A percentile compares a stretch with the other conserved stretches of the same genome.
phyloP scores from a whole-genome alignment of 2,329 filamentous ascomycete genomes.

The Xylaria sp. region DNA sequence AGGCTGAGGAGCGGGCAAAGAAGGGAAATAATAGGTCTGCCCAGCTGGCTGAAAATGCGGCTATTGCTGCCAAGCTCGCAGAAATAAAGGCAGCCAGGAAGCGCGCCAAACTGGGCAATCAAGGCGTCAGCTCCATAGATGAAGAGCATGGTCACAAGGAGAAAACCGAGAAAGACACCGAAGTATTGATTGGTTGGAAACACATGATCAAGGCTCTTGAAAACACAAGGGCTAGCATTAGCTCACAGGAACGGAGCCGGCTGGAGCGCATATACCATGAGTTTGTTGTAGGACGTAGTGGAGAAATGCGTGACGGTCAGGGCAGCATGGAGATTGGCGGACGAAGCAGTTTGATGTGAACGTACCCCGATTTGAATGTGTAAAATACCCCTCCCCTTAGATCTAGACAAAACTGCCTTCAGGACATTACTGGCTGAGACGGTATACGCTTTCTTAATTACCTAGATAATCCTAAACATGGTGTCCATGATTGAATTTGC shows the following conservation, averaged over 20 bases:
- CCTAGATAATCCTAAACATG: too few relatives aligned
- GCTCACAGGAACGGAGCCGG: constrained; percentile 76
- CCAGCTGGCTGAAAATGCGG: constrained; percentile 77
- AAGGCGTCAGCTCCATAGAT: constrained; percentile 43
- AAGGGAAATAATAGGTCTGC: constrained; percentile 62
- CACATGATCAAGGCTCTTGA: constrained; percentile 83
- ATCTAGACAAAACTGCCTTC: not conserved
- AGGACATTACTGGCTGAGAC: not conserved
- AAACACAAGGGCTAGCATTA: constrained; percentile 84
- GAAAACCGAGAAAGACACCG: constrained; percentile 60
- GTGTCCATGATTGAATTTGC: not conserved
- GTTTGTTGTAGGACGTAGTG: constrained; percentile 91
- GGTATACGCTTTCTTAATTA: not conserved
- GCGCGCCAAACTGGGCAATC: constrained; percentile 65
- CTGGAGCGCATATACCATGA: constrained; percentile 87
- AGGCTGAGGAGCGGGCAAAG: constrained; percentile 52
- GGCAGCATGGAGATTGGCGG: constrained; percentile 92
- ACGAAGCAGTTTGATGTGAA: constrained; percentile 89
- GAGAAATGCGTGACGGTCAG: constrained; percentile 94
- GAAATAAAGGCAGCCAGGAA: constrained; percentile 78
- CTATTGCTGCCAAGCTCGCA: constrained; percentile 83
- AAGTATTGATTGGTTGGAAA: constrained; percentile 85
- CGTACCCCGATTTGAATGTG: not conserved
- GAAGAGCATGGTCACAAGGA: constrained; percentile 46
- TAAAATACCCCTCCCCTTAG: not conserved